A percentile compares a stretch with the other conserved stretches of the same genome.
These are phyloP conservation scores for Phoenix roebelenii DNA, from an alignment of 176 grass and related monocot species.

Conservation along the genomic window DNA sequence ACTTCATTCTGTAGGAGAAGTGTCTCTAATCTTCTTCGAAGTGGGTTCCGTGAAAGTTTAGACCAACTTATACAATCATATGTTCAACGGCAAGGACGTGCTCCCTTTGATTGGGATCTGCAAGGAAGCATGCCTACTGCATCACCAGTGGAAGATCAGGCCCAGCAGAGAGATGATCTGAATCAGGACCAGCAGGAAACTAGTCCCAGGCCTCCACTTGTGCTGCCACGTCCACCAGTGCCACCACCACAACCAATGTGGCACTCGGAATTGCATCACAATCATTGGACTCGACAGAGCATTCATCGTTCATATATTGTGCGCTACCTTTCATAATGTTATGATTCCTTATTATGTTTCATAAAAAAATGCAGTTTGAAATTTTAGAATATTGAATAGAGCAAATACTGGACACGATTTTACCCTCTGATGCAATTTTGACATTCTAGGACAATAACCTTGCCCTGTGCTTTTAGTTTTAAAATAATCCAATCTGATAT, in stretches of 20 bases:
- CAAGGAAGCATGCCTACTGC: constrained; percentile 19
- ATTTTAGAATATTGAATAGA: too few relatives aligned
- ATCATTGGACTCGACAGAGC: constrained; percentile 41
- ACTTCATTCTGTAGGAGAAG: constrained; percentile 43
- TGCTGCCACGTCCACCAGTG: constrained; percentile 16
- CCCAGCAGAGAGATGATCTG: constrained; percentile 7
- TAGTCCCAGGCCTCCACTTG: constrained; percentile 14
- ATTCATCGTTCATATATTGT: constrained; percentile 37
- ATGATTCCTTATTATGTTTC: too few relatives aligned
- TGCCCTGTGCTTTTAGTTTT: too few relatives aligned
- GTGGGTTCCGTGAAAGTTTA: constrained; percentile 63
- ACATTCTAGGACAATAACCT: too few relatives aligned
- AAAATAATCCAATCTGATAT: too few relatives aligned
- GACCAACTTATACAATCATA: constrained; percentile 90
- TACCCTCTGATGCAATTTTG: too few relatives aligned
- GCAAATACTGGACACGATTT: too few relatives aligned
- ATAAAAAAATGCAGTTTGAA: too few relatives aligned
- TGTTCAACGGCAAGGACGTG: constrained; percentile 50
- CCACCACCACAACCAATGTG: constrained; percentile 26
- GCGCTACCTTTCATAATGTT: constrained; percentile 10
- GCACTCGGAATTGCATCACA: constrained; percentile 33
- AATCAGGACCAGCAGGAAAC: constrained; percentile 14
- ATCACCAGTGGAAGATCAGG: constrained; percentile 22
- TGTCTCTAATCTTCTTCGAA: constrained; percentile 85
- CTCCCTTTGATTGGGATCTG: constrained; percentile 38